Conservation (phyloP, 2,329 filamentous ascomycete species). For the Trichoderma lentiforme region DNA sequence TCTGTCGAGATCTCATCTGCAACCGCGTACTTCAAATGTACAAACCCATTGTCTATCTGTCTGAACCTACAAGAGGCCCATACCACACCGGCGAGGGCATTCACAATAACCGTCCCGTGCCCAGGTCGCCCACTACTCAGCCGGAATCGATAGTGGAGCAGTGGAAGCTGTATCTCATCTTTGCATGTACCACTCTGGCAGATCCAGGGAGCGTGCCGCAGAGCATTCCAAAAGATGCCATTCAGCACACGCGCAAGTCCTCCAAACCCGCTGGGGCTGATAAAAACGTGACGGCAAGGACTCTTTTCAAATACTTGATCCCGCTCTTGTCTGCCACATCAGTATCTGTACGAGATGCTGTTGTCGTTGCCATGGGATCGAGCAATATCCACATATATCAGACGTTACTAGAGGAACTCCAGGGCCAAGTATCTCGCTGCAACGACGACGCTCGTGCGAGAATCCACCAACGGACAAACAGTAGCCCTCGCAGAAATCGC, state of each 20-base stretch:
- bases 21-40: constrained; percentile 93
- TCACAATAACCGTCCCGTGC: constrained; percentile 44
- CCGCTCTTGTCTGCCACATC: constrained; percentile 80
- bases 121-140: constrained; percentile 64
- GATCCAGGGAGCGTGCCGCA: constrained; percentile 63
- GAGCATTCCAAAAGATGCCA: constrained; percentile 45
- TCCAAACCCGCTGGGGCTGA: constrained; percentile 67
- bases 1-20: constrained; percentile 89
- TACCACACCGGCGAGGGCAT: constrained; percentile 57
- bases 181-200: constrained; percentile 91
- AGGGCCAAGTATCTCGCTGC: constrained; percentile 79
- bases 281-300: constrained; percentile 82
- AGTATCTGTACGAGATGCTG: constrained; percentile 78
- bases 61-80: constrained; percentile 66
- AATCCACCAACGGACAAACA: constrained; percentile 82
- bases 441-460: constrained; percentile 84
- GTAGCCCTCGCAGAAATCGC: constrained; percentile 74
- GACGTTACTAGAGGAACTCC: constrained; percentile 83
- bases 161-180: constrained; percentile 96
- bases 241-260: constrained; percentile 74
- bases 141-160: constrained; percentile 91
- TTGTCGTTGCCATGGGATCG: constrained; percentile 86
- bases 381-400: constrained; percentile 94
- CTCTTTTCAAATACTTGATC: constrained; percentile 87
- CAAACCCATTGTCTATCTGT: constrained; percentile 72